Conservation (phyloP, 192 early-diverging fungal species). For the Haplosporangium gracile region DNA sequence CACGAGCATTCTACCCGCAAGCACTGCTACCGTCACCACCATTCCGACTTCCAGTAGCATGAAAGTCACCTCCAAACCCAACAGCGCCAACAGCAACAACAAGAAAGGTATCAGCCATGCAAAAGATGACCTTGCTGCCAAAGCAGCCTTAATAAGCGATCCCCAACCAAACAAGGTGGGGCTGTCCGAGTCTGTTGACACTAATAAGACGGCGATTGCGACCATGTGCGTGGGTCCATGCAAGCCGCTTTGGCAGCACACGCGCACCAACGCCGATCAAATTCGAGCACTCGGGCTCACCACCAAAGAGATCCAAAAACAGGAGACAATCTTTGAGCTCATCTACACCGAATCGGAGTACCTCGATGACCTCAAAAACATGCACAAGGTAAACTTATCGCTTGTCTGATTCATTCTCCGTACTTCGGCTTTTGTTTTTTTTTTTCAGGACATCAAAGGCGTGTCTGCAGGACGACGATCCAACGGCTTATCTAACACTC, state of each 20-base stretch:
- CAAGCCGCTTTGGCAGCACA: constrained; percentile 50
- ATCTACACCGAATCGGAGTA: constrained; percentile 54
- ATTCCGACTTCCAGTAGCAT: not conserved
- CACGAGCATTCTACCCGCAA: not conserved
- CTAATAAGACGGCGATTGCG: not conserved
- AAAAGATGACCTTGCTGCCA: not conserved
- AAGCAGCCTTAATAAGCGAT: not conserved
- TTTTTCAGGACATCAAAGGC: not conserved
- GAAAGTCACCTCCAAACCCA: not conserved
- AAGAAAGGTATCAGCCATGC: not conserved
- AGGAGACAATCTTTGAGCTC: constrained; percentile 55
- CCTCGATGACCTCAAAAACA: constrained; percentile 49
- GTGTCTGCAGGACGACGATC: not conserved
- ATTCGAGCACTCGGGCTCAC: constrained; percentile 27
- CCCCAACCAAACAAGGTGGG: not conserved
- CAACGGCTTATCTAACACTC: not conserved
- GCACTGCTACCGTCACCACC: not conserved
- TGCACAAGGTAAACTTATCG: constrained; percentile 28
- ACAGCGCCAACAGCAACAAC: not conserved
- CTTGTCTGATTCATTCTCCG: too few species aligned
- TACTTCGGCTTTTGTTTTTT: not conserved
- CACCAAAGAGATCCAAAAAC: constrained; percentile 42
- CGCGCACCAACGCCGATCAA: constrained; percentile 38
- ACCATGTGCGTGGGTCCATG: not conserved
- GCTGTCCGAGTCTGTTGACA: not conserved